Base-by-base conservation (phyloP, 345 rosid species). In the Citrus trifoliata region DNA sequence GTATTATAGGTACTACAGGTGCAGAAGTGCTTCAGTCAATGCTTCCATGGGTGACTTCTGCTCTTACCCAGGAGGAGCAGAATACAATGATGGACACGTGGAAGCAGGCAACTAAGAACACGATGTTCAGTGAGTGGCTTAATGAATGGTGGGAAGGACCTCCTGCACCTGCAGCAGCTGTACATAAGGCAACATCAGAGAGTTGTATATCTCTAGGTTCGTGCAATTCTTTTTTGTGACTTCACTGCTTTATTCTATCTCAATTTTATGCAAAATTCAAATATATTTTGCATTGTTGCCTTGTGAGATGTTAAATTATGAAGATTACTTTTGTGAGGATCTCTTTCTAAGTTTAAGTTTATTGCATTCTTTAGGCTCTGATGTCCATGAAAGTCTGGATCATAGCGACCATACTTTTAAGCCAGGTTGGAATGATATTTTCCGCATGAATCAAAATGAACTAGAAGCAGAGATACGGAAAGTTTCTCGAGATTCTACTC, bases 401-500 rank as follows among this genome's bases (percentile, higher is more conserved):
- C 84, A 80, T 22, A 80, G 82, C 72, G 90, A 87, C 79, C 74
- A 83, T 21, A 86, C 80, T 55, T 89, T 89, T 85, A 89, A 89
- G 82, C 92, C 90, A 65, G 92, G 92, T 10, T 89, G 92, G 92
- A 89, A 89, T 76, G 90, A 89, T 76, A 89, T 89, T 75, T 89
- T 89, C 71, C 83, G 90, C 80, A 89, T 93, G 93, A 90, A 89
- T 86, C 89, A 91, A 74, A 91, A 90, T 81, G 95, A 91, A 73
- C 87, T 91, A 19, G 97, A 87, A 73, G 87, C 87, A 59, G 88
- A 88, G 83, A 88, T 90, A 73, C 89, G 87, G 79, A 91, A 84
- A 83, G 92, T 93, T 76, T 93, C 95, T 73, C 88, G 88, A 24
- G 97, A 93, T 91, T 83, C 93, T 68, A 88, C 97, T 80, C 85